These are phyloP conservation scores for Trichoderma semiorbis DNA, from an alignment of 2,329 filamentous ascomycete genomes.

Conservation along the genomic window DNA sequence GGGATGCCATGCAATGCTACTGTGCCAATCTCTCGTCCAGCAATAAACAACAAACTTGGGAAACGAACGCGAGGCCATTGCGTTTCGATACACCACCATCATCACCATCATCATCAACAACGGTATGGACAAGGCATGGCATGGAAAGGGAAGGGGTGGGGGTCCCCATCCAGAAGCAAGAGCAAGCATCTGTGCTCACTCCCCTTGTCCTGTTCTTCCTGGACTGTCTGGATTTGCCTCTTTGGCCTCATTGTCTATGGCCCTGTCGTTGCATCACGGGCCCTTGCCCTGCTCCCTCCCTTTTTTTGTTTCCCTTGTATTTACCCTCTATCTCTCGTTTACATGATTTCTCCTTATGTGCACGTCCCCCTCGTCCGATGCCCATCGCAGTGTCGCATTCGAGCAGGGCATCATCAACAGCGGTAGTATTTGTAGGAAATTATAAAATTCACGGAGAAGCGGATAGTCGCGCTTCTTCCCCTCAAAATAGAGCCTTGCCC, in stretches of 20 bases:
- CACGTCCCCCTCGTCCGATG: not conserved
- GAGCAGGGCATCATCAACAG: not conserved
- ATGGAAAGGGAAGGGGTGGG: not conserved
- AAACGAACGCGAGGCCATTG: conserved; percentile 8
- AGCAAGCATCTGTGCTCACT: not conserved
- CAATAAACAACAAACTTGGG: not conserved
- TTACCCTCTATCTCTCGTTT: not conserved
- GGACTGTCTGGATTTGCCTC: not conserved
- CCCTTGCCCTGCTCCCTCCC: not conserved
- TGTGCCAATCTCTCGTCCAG: not conserved
- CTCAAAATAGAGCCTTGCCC: not conserved
- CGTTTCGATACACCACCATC: not conserved
- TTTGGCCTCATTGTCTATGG: not conserved
- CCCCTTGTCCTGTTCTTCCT: not conserved
- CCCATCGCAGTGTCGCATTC: not conserved
- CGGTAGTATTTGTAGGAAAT: not conserved
- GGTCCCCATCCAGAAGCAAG: not conserved
- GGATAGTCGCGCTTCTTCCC: not conserved
- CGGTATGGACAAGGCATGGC: not conserved
- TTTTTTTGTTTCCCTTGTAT: not conserved
- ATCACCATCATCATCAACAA: not conserved
- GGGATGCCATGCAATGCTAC: not conserved
- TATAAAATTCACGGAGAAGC: not conserved
- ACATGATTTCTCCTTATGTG: not conserved
- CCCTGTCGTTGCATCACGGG: not conserved